phyloP scores from a whole-genome alignment of 345 rosid genomes.

The Lumnitzera racemosa region DNA sequence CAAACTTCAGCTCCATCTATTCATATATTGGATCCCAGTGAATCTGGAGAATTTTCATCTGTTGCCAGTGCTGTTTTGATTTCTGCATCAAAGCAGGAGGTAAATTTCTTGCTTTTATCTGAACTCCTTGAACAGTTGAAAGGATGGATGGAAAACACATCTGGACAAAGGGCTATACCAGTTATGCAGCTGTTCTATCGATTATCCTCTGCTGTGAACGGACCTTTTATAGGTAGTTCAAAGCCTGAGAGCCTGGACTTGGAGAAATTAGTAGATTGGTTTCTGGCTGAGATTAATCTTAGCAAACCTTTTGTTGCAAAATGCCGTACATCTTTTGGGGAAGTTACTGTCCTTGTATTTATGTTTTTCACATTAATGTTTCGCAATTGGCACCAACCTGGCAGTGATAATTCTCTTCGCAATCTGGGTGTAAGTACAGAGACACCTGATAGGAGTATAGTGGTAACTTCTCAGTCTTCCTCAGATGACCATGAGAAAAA shows the following conservation, averaged over 20 bases:
- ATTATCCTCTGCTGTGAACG: constrained; percentile 91
- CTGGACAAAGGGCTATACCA: constrained; percentile 85
- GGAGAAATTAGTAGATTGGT: constrained; percentile 85
- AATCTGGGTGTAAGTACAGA: constrained; percentile 48
- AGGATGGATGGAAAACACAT: constrained; percentile 90
- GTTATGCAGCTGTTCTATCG: constrained; percentile 94
- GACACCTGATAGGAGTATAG: constrained; percentile 50
- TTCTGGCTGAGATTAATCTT: constrained; percentile 75
- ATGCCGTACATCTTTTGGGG: constrained; percentile 74
- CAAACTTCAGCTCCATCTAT: constrained; percentile 82
- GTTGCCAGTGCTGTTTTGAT: constrained; percentile 70
- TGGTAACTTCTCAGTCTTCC: constrained; percentile 46
- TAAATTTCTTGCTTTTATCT: constrained; percentile 85
- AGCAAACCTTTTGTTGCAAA: constrained; percentile 59
- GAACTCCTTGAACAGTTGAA: constrained; percentile 86
- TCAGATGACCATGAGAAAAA: constrained; percentile 69
- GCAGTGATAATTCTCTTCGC: constrained; percentile 47
- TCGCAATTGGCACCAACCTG: constrained; percentile 99
- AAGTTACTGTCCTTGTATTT: constrained; percentile 83
- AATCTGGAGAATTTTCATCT: constrained; percentile 76
- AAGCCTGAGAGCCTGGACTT: constrained; percentile 76
- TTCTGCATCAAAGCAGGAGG: constrained; percentile 89
- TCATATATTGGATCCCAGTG: constrained; percentile 83
- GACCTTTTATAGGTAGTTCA: constrained; percentile 87
- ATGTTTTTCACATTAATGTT: constrained; percentile 99